Percentiles rank a stretch among this genome's conserved stretches.
Conservation (phyloP, 1,284 basidiomycete species). For the Mycena sp. region DNA sequence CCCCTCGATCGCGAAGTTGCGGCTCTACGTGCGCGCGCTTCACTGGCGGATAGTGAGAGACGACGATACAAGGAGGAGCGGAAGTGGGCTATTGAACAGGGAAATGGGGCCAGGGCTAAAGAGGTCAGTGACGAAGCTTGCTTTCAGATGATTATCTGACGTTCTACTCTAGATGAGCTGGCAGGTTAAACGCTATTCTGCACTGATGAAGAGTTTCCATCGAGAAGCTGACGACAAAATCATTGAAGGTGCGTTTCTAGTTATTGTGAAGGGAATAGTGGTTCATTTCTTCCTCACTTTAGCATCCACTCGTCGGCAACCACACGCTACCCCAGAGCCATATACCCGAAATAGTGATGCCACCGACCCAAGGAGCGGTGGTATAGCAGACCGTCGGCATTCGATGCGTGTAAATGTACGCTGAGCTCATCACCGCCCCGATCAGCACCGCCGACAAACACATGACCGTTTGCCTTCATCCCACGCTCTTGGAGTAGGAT, state of each 20-base stretch:
- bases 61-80: slow-evolving; percentile 83
- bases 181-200: slow-evolving; percentile 81
- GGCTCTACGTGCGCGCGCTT: slow-evolving; percentile 75
- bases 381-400: slow-evolving; percentile 6
- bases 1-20: slow-evolving; percentile 76
- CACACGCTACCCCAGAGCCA: slow-evolving; percentile 6
- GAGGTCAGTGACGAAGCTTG: slow-evolving; percentile 16
- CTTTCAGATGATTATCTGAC: background rate
- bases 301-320: slow-evolving; percentile 22
- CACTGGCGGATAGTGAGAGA: slow-evolving; percentile 81
- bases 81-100: slow-evolving; percentile 83
- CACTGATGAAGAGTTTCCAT: slow-evolving; percentile 81
- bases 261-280: background rate
- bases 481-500: background rate
- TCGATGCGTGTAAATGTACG: slow-evolving; percentile 27
- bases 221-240: slow-evolving; percentile 79
- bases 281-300: background rate
- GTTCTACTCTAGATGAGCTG: slow-evolving; percentile 81
- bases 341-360: slow-evolving; percentile 10
- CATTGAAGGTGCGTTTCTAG: slow-evolving; percentile 61
- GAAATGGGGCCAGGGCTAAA: slow-evolving; percentile 71
- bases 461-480: slow-evolving; percentile 15
- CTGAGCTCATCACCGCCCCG: background rate
- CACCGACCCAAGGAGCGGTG: slow-evolving; percentile 10
- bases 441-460: slow-evolving; percentile 2